These are phyloP conservation scores for Vicia villosa DNA, from an alignment of 306 rosid species.

Conservation along the genomic window DNA sequence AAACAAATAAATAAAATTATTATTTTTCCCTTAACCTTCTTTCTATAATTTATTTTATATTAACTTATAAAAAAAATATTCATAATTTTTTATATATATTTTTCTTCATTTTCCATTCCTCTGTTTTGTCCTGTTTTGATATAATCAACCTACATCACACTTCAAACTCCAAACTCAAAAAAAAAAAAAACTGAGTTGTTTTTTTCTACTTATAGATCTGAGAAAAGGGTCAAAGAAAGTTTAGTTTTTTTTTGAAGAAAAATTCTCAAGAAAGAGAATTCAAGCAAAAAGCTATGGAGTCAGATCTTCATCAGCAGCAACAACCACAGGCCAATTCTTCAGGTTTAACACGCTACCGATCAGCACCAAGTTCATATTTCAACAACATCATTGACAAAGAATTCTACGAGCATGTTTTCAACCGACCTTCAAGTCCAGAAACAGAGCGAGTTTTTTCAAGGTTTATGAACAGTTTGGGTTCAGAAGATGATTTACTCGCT, in stretches of 20 bases:
- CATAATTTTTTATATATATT: conserved; percentile 3
- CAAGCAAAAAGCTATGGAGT: conserved; percentile 45
- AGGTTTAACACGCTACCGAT: conserved; percentile 67
- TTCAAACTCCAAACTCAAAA: conserved; percentile 18
- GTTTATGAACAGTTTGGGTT: conserved; percentile 49
- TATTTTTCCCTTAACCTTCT: not conserved
- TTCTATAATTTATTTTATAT: no score
- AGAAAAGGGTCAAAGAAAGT: not conserved
- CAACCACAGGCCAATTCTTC: conserved; percentile 62
- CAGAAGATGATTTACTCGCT: conserved; percentile 38
- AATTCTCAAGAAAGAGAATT: no score
- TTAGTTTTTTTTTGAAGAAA: not conserved
- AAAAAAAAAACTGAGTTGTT: not conserved
- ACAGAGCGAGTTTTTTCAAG: conserved; percentile 69
- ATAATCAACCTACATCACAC: conserved; percentile 19
- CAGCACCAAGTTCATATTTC: conserved; percentile 90
- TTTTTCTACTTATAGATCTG: conserved; percentile 34
- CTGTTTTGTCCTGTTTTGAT: conserved; percentile 10
- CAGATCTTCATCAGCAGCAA: conserved; percentile 71
- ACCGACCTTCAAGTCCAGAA: conserved; percentile 81
- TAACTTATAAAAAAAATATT: not conserved
- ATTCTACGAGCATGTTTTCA: conserved; percentile 66
- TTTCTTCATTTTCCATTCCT: not conserved
- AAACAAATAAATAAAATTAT: not conserved
- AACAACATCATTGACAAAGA: conserved; percentile 62